A percentile compares a stretch with the other conserved stretches of the same genome.
Evolutionary conservation across 2,329 filamentous ascomycete genomes (phyloP).

Genomic region (Cordyceps javanica): DNA sequence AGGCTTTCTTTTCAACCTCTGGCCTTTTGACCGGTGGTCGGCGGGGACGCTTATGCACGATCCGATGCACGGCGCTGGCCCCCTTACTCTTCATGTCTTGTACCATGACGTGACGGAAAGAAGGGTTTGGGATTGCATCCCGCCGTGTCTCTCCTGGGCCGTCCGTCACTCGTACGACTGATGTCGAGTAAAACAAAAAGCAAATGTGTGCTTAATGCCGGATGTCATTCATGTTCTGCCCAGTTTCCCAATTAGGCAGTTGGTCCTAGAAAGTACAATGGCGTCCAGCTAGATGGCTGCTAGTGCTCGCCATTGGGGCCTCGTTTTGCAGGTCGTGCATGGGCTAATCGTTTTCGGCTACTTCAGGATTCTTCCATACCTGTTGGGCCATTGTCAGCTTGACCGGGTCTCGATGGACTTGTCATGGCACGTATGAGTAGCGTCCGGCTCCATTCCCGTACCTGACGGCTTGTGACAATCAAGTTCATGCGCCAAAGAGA

Average conservation of each 20-base stretch:
- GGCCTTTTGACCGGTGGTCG: background rate
- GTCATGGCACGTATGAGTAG: too few species aligned
- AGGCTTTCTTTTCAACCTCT: background rate
- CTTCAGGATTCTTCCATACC: background rate
- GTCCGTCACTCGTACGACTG: background rate
- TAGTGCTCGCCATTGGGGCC: background rate
- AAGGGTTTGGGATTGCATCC: background rate
- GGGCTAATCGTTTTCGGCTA: background rate
- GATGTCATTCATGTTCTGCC: background rate
- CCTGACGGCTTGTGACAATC: background rate
- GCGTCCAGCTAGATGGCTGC: background rate
- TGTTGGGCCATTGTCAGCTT: background rate
- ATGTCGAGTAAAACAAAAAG: background rate
- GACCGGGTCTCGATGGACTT: background rate
- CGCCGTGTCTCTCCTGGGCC: background rate
- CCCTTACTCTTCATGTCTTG: background rate
- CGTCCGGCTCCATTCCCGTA: background rate
- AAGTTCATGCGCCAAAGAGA: background rate
- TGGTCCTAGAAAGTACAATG: background rate
- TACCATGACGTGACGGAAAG: background rate
- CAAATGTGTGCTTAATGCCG: background rate
- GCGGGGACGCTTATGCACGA: slow-evolving; percentile 7
- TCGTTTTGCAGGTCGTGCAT: background rate
- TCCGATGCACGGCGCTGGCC: slow-evolving; percentile 6
- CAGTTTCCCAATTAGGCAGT: background rate